Evolutionary conservation across 225 moss, liverwort and hornwort genomes (phyloP), one percentile per base, ranked within the genome.

Genomic region (Pseudoscleropodium purum): DNA sequence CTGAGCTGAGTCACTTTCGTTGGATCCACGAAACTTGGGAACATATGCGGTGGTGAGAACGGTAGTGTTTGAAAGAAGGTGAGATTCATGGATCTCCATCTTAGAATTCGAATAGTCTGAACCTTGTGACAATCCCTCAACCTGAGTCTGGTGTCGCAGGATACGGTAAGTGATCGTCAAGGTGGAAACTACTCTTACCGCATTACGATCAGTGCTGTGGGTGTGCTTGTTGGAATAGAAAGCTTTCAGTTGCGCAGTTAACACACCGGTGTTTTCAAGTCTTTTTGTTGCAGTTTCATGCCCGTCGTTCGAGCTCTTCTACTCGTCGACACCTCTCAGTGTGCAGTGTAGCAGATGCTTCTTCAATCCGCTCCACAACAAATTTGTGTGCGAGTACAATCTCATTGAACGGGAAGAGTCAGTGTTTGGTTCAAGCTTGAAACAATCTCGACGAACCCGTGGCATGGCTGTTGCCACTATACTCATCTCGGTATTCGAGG

Each of bases 51-150:
- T 76, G 60, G 87, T 39, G 74, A 15, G 51, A 78, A 73, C 79
- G 73, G 70, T 64, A 64, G 69, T 51, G 49, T 90, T 54, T 52
- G 45, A 43, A 77, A 78, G 86, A 52, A 78, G 80, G 87, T 66
- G 70, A 82, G 91, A 87, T 89, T 92, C 92, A 91, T 89, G 87
- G 91, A 92, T 92, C 90, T 91, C 81, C 49, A 20, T 51, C 27
- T 72, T 76, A 87, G 91, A 92, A 91, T 92, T 92, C 34, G 84
- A 76, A 80, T 75, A 62, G 79, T 33, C 15, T 45, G 43, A 76
- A 36, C 61, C 54, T 63, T 52, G 81, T 51, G 84, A 66, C 49
- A 81, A 85, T 92, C 75, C 66, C 36, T 64, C 31, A 67, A 25
- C 45, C 52, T 21, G 66, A 85, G 65, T 21, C 45, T 74, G 57